Evolutionary conservation across 73 alveolate species (phyloP), one percentile per base, ranked within the genome.

Genomic region (Paramecium sonneborni): DNA sequence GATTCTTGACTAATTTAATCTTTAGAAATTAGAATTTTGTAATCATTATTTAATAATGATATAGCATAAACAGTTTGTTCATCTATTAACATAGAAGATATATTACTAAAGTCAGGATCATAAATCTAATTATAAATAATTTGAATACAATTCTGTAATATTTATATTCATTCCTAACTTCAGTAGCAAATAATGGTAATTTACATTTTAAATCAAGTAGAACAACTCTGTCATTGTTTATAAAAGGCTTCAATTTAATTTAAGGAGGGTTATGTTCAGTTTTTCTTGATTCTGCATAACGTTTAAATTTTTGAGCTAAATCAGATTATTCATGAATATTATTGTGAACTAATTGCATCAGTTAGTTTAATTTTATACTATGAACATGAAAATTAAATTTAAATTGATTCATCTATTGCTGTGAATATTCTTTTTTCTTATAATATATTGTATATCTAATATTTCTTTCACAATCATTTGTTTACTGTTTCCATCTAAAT

Each of bases 401-500:
- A 26, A 26, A 62, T 62, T 62, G 24, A 62, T 62, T 62, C 18
- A n/a, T 11, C 6, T 62, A 21, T 12, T 62, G 12, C 48, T 62
- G 9, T 6, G 28, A 12, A 39, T 37, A 74, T 14, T 74, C 34
- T 23, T 74, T 28, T 15, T 39, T 74, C 39, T 74, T 74, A n/a
- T 34, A 74, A 74, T 74, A 74, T 8, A 74, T 74, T 74, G 87
- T 74, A 5, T 74, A 74, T 74, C 87, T 74, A 10, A 34, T 39
- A 39, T 74, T 74, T 26, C 9, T 62, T 32, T 12, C 44, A 39
- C 58, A 32, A 74, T 74, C 87, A 74, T 74, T 74, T 37, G 87
- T 74, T n/a, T 74, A 74, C n/a, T 74, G 35, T 10, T 74, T 74
- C 87, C 87, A 74, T 39, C 58, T 74, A 39, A 74, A 74, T 35